phyloP scores from a whole-genome alignment of 1,284 basidiomycete genomes.

The Cutaneotrichosporon dermatis region DNA sequence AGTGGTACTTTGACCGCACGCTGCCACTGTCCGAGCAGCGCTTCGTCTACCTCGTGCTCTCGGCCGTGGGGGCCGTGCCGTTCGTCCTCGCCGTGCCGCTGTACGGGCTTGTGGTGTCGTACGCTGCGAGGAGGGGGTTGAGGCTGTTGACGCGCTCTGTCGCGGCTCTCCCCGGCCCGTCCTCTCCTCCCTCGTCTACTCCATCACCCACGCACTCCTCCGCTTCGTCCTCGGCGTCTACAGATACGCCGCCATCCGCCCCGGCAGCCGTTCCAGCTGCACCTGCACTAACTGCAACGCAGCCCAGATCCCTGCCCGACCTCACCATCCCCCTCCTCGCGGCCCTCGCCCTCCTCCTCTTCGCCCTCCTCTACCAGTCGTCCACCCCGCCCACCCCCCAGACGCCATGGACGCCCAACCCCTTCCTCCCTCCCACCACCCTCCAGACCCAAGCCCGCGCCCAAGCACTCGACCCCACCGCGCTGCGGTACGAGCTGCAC shows the following conservation, averaged over 20 bases:
- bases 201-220: not conserved
- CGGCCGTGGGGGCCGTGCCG: not conserved
- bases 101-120: not conserved
- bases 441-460: not conserved
- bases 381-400: not conserved
- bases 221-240: too few relatives aligned
- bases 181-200: not conserved
- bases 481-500: conserved; percentile 1
- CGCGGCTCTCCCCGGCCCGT: not conserved
- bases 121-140: not conserved
- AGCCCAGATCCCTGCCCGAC: not conserved
- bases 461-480: not conserved
- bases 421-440: not conserved
- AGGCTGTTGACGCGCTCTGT: not conserved
- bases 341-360: not conserved
- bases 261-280: too few relatives aligned
- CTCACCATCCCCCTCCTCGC: not conserved
- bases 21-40: not conserved
- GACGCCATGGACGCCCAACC: not conserved
- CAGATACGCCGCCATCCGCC: too few relatives aligned
- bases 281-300: too few relatives aligned
- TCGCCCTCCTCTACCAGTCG: not conserved
- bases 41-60: not conserved
- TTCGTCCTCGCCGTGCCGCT: not conserved
- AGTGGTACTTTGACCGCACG: conserved; percentile 4